These are phyloP conservation scores for Letharia columbiana DNA, from an alignment of 495 filamentous ascomycete species.

Conservation along the genomic window DNA sequence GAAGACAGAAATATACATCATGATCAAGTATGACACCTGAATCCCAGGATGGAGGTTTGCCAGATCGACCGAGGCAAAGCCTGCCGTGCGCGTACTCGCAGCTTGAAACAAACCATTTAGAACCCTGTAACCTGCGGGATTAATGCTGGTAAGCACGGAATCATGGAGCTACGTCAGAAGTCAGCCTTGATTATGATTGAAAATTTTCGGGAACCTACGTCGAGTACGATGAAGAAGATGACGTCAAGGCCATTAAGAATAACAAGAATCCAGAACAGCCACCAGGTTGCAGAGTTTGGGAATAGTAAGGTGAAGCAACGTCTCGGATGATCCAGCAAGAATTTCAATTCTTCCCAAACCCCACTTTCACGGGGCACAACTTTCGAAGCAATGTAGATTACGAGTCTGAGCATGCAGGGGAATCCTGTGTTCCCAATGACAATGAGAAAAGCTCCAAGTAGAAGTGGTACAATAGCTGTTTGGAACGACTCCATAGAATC, in stretches of 20 bases:
- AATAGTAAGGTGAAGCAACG: conserved; percentile 93
- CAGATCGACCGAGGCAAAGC: conserved; percentile 72
- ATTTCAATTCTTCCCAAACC: conserved; percentile 79
- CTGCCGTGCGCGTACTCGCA: conserved; percentile 75
- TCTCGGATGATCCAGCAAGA: conserved; percentile 87
- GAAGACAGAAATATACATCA: conserved; percentile 99
- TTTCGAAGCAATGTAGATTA: conserved; percentile 69
- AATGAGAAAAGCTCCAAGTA: conserved; percentile 72
- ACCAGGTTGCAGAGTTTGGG: conserved; percentile 85
- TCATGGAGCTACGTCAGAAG: conserved; percentile 51
- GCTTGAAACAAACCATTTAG: conserved; percentile 85
- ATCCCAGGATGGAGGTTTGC: conserved; percentile 76
- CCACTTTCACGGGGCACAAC: conserved; percentile 50
- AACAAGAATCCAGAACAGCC: conserved; percentile 82
- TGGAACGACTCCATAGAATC: conserved; percentile 89
- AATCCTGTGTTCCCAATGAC: conserved; percentile 92
- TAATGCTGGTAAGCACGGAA: conserved; percentile 47
- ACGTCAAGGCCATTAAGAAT: conserved; percentile 73
- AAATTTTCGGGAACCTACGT: conserved; percentile 46
- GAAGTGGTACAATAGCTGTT: conserved; percentile 59
- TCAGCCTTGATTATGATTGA: neutral
- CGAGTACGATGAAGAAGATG: conserved; percentile 82
- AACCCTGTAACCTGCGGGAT: conserved; percentile 61
- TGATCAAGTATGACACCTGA: conserved; percentile 89
- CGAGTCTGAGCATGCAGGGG: conserved; percentile 81